Percentiles rank a stretch among this genome's conserved stretches.
Evolutionary conservation across 1,139 yeast genomes (phyloP).

Genomic region (Wickerhamomyces sp.): DNA sequence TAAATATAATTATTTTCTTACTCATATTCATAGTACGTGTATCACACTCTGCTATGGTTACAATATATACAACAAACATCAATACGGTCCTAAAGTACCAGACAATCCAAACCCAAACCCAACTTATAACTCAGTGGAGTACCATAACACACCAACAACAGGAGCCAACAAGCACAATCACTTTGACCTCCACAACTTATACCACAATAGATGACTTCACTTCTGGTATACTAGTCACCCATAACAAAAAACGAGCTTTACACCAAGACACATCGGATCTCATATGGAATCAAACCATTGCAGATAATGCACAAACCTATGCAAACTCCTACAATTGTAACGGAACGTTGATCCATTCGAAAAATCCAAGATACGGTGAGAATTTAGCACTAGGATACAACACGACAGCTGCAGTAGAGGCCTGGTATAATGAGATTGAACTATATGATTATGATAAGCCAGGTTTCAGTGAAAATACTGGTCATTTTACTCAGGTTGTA

Average conservation of each 20-base stretch:
- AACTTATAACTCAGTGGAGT: constrained; percentile 8
- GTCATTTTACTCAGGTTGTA: constrained; percentile 51
- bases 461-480: constrained; percentile 37
- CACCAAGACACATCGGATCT: constrained; percentile 39
- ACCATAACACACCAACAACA: constrained; percentile 3
- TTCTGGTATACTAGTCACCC: constrained; percentile 20
- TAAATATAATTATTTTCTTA: background rate
- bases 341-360: constrained; percentile 46
- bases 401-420: constrained; percentile 42
- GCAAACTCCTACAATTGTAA: constrained; percentile 47
- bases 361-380: constrained; percentile 44
- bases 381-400: constrained; percentile 50
- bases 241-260: constrained; percentile 44
- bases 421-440: constrained; percentile 47
- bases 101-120: constrained; percentile 1
- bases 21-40: background rate
- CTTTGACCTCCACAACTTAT: constrained; percentile 22
- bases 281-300: constrained; percentile 39
- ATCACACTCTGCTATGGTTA: background rate
- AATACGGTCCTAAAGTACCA: constrained; percentile 1
- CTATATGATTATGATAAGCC: constrained; percentile 39
- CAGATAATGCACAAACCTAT: constrained; percentile 33
- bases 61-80: constrained; percentile 2
- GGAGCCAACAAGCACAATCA: constrained; percentile 20
- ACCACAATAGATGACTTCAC: constrained; percentile 15